Evolutionary conservation across 2,329 filamentous ascomycete genomes (phyloP).

Genomic region (Phialemonium atrogriseum): DNA sequence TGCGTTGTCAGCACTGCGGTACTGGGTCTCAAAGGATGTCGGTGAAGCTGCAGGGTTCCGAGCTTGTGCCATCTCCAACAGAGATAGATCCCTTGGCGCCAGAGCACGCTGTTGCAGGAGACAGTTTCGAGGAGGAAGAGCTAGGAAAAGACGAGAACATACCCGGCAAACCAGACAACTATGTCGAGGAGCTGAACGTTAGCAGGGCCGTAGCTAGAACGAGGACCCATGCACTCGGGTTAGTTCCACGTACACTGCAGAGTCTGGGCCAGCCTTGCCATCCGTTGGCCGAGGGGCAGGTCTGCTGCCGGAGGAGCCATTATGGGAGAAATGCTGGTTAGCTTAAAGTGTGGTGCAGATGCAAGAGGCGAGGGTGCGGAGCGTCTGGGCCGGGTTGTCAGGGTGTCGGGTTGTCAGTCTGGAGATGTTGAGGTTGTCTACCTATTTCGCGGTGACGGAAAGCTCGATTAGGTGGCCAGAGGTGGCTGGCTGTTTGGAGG

Average conservation of each 20-base stretch:
- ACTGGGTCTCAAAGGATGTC: no score
- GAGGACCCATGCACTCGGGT: slow-evolving; percentile 14
- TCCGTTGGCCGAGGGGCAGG: slow-evolving; percentile 64
- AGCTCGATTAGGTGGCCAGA: not conserved
- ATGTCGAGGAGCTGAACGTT: slow-evolving; percentile 19
- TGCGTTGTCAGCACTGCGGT: slow-evolving; percentile 10
- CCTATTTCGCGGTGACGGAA: no score
- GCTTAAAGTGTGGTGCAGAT: not conserved
- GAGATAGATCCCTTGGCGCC: no score
- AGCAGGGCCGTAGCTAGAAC: slow-evolving; percentile 19
- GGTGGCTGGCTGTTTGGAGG: slow-evolving; percentile 3
- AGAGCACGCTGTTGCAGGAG: no score
- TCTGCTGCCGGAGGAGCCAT: slow-evolving; percentile 65
- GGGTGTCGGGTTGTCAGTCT: slow-evolving; percentile 1
- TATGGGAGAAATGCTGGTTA: slow-evolving; percentile 33
- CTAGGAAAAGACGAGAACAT: slow-evolving; percentile 36
- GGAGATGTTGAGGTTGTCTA: no score
- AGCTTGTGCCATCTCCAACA: no score
- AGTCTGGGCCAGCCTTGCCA: slow-evolving; percentile 74
- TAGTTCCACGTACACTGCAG: slow-evolving; percentile 67
- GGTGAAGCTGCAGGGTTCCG: no score
- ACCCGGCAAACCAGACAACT: slow-evolving; percentile 79
- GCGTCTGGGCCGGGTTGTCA: not conserved
- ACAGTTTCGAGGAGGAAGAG: no score
- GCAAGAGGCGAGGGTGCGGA: not conserved